A percentile compares a stretch with the other conserved stretches of the same genome.
Conservation (phyloP, 75 land plant species). For the Gnetum montanum region DNA sequence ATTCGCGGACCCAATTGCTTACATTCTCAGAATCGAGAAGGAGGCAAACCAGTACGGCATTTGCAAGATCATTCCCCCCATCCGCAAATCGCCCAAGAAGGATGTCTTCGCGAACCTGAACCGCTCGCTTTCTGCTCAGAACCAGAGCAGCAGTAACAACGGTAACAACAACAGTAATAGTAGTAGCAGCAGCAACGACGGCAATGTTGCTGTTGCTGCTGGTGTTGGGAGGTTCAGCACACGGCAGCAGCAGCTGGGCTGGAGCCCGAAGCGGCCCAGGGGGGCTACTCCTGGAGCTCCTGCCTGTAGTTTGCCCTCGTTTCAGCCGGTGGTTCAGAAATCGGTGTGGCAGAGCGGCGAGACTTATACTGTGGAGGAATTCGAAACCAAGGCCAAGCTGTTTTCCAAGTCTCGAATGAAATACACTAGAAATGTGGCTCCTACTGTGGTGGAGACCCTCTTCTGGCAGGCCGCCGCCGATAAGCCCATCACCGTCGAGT, state of each 20-base stretch:
- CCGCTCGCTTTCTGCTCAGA: conserved; percentile 35
- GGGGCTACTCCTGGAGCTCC: no score
- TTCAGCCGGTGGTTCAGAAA: conserved; percentile 46
- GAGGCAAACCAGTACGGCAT: conserved; percentile 84
- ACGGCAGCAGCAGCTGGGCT: conserved; percentile 88
- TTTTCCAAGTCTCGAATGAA: conserved; percentile 56
- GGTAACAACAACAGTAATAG: background rate
- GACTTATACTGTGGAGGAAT: conserved; percentile 64
- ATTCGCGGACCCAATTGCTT: conserved; percentile 90
- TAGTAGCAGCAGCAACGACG: background rate
- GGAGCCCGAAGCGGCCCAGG: conserved; percentile 42
- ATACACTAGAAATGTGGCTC: conserved; percentile 12
- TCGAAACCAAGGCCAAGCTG: conserved; percentile 74
- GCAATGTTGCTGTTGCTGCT: background rate
- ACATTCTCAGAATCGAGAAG: conserved; percentile 88
- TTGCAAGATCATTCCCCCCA: conserved; percentile 95
- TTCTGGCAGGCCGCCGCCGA: conserved; percentile 81
- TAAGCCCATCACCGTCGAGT: conserved; percentile 83
- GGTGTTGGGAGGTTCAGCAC: conserved; percentile 61
- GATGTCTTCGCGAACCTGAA: conserved; percentile 52
- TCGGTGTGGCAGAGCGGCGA: conserved; percentile 98
- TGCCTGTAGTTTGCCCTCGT: no score
- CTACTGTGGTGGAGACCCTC: conserved; percentile 61
- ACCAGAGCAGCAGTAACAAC: background rate
- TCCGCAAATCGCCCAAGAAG: conserved; percentile 38